Conservation (phyloP, 148 eudicot genomes). For the Vaccinium corymbosum region DNA sequence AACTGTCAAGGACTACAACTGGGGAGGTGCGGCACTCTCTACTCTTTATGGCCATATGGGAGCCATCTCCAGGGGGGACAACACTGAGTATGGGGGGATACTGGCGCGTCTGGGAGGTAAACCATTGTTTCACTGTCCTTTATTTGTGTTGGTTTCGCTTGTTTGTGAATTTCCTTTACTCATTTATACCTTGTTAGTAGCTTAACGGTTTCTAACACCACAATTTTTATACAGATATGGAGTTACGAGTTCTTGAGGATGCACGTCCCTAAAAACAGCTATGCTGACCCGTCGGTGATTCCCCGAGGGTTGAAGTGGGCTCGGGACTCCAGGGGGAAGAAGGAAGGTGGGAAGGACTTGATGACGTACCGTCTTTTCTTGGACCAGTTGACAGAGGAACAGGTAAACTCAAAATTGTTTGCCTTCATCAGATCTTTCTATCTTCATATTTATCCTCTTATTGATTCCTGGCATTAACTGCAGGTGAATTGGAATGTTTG, state of each 20-base stretch:
- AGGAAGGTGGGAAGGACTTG: background rate
- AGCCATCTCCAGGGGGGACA: background rate
- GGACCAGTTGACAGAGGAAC: background rate
- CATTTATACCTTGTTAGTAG: background rate
- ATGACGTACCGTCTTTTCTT: background rate
- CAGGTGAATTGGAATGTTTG: background rate
- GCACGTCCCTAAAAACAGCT: background rate
- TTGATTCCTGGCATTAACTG: background rate
- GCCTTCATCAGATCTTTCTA: background rate
- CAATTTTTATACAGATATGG: background rate
- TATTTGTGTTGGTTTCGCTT: background rate
- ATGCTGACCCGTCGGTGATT: background rate
- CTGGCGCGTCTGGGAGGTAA: background rate
- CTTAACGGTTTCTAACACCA: background rate
- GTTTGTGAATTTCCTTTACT: background rate
- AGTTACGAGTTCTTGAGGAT: background rate
- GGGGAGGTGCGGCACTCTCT: background rate
- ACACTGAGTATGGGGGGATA: background rate
- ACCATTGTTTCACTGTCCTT: background rate
- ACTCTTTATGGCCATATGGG: background rate
- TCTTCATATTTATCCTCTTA: background rate
- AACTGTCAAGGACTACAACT: background rate
- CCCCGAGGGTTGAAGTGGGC: conserved; percentile 1
- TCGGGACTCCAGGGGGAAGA: background rate
- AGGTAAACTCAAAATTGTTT: background rate